Base-by-base conservation (phyloP, 2,329 filamentous ascomycete species). In the Mycocentrospora acerina region DNA sequence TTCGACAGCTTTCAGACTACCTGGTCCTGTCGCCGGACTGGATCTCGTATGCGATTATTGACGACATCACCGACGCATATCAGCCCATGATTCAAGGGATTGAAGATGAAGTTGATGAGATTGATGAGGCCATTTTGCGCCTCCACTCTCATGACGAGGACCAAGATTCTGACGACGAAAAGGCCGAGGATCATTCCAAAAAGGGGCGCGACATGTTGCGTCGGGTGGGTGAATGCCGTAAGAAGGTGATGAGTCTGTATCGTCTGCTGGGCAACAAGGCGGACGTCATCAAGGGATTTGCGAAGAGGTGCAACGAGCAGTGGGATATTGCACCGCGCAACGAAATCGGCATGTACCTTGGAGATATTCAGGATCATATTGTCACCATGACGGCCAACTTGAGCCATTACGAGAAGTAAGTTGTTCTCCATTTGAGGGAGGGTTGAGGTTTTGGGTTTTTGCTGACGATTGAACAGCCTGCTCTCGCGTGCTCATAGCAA, bases 351-450 rank as follows among this genome's bases (percentile, higher is more conserved):
- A 71, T 98, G 36, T 98, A 97, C 69, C 74, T 98, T 42, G 93
- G 93, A 46, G 93, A 98, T 72, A 98, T 98, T 49, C 93, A 98
- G 68, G 93, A 98, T 72, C 93, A 98, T 66, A 97, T 98, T 55
- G 84, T 98, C 55, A 98, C 93, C 48, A 98, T 98, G 93, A 97
- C 91, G 25, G 88, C 86, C 35, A 98, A 97, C 64, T 71, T 98
- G 61, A 86, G 84, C 51, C 93, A 98, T 65, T 97, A 97, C 60
- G 93, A 98, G 70, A 95, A 90, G 88, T 93, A 75, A 60, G 83
- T 75, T 29, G 14, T 26, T 18, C 25, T 9, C 3, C 22, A 12
- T 15, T 31, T 15, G 35, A 8, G 4, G 25, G 9, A 16, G 13
- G 4, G 9, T 4, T 24, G 18, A 12, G 10, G 4, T 4, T 24